Conservation (phyloP, 2,329 filamentous ascomycete species). For the Mollisia scopiformis region DNA sequence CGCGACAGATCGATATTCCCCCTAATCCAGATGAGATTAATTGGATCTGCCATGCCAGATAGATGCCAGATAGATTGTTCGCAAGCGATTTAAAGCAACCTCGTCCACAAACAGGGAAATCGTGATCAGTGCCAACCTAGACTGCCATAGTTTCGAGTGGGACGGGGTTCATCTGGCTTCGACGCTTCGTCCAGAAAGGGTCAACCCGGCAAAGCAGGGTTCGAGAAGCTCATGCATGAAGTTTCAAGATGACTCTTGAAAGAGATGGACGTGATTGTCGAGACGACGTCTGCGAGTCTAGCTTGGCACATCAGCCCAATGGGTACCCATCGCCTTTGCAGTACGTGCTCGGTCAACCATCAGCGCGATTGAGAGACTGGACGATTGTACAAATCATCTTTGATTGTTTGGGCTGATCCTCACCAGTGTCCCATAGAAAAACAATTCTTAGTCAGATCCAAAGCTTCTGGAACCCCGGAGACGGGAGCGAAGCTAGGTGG, state of each 20-base stretch:
- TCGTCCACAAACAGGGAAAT: neutral
- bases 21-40: no score
- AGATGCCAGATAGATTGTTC: no score
- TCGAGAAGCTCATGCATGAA: conserved; percentile 10
- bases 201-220: conserved; percentile 1
- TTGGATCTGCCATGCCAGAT: neutral
- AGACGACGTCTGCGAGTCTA: neutral
- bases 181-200: neutral
- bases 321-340: neutral
- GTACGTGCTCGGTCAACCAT: neutral
- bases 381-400: neutral
- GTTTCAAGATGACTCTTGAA: conserved; percentile 16
- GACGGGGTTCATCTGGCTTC: no score
- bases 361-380: neutral
- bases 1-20: no score
- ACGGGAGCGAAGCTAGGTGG: neutral
- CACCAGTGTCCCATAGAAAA: neutral
- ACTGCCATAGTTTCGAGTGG: neutral
- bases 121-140: neutral
- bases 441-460: neutral
- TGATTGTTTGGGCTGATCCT: neutral
- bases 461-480: neutral
- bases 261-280: neutral
- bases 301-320: neutral
- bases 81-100: no score